Percentiles rank a stretch among this genome's conserved stretches.
These are phyloP conservation scores for Arbutus unedo DNA, from an alignment of 148 eudicot species.

Conservation along the genomic window DNA sequence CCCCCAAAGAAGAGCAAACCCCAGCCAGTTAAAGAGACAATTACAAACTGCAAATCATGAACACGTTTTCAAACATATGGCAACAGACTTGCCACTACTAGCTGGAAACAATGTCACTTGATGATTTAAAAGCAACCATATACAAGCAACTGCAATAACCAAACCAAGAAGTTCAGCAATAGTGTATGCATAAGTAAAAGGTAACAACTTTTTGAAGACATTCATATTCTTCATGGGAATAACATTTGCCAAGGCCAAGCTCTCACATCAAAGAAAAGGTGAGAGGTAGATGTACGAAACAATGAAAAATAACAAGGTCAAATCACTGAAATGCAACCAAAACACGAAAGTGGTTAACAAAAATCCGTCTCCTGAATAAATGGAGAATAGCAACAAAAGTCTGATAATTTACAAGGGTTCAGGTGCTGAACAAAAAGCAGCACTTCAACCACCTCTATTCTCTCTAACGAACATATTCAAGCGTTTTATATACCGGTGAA, in stretches of 20 bases:
- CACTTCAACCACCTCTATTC: constrained; percentile 5
- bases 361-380: background rate
- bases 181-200: background rate
- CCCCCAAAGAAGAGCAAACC: constrained; percentile 52
- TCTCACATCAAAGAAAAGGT: background rate
- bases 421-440: background rate
- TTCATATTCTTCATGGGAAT: background rate
- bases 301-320: background rate
- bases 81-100: background rate
- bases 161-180: constrained; percentile 3
- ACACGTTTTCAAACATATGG: background rate
- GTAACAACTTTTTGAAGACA: background rate
- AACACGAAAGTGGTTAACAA: background rate
- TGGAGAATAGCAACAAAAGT: background rate
- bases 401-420: background rate
- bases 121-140: background rate
- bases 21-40: constrained; percentile 81
- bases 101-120: background rate
- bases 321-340: background rate
- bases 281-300: background rate
- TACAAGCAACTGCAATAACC: background rate
- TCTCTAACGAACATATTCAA: background rate
- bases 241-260: background rate
- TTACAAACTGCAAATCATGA: constrained; percentile 62
- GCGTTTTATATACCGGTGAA: background rate